phyloP scores from a whole-genome alignment of 345 rosid genomes.

The Syzygium aqueum region DNA sequence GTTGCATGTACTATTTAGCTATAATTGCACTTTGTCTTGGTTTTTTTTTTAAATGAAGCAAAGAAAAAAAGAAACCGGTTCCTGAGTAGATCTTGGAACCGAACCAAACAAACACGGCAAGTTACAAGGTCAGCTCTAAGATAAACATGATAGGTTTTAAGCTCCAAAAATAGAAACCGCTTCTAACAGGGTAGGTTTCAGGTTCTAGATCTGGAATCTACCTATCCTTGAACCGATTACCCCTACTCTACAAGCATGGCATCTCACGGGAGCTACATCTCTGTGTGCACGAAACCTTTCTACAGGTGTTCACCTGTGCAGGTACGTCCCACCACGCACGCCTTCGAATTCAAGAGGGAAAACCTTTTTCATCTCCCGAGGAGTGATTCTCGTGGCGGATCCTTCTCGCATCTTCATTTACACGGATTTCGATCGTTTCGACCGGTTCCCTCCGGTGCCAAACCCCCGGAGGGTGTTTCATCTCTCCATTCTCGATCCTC shows the following conservation, averaged over 20 bases:
- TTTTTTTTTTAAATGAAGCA: neutral
- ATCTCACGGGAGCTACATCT: neutral
- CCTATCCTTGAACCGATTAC: neutral
- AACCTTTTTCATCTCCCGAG: neutral
- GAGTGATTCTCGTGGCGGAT: neutral
- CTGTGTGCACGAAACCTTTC: neutral
- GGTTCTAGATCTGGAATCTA: neutral
- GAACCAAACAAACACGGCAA: neutral
- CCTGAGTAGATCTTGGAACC: neutral
- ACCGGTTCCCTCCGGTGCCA: neutral
- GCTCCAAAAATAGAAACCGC: fast-evolving
- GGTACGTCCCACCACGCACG: neutral
- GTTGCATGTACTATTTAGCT: neutral
- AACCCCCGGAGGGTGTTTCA: neutral
- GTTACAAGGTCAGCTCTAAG: fast-evolving
- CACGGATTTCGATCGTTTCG: neutral
- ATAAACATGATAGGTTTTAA: neutral
- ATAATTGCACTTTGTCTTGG: neutral
- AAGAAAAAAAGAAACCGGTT: neutral
- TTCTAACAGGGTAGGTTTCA: neutral
- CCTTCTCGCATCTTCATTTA: neutral
- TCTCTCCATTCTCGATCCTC: neutral
- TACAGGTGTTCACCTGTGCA: neutral
- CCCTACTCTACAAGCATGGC: neutral
- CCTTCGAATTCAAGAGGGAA: neutral